phyloP scores from a whole-genome alignment of 192 early-diverging fungal genomes.

The Entrophospora sp. region DNA sequence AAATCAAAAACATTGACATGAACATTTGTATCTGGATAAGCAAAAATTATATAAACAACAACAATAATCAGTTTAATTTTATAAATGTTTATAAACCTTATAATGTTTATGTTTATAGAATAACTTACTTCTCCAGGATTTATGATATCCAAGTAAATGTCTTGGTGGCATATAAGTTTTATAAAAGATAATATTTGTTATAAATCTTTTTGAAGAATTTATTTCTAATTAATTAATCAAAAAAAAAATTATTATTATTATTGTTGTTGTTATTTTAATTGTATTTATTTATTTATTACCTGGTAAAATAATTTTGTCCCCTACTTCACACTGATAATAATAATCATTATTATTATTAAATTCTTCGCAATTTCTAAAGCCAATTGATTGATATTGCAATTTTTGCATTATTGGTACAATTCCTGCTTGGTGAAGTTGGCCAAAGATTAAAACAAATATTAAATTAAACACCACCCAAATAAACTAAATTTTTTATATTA shows the following conservation, averaged over 20 bases:
- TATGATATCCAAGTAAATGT: slow-evolving; percentile 41
- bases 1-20: slow-evolving; percentile 24
- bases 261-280: neutral
- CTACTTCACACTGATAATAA: neutral
- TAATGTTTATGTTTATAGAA: too few relatives aligned
- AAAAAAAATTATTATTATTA: slow-evolving; percentile 17
- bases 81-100: slow-evolving; percentile 8
- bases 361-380: slow-evolving; percentile 30
- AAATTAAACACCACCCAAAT: slow-evolving; percentile 59
- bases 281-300: neutral
- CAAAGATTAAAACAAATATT: slow-evolving; percentile 38
- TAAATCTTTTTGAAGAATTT: slow-evolving; percentile 16
- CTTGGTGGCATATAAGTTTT: slow-evolving; percentile 55
- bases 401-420: slow-evolving; percentile 44
- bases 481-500: slow-evolving; percentile 16
- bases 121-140: slow-evolving; percentile 9
- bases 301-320: neutral
- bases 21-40: neutral
- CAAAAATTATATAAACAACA: neutral
- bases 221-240: slow-evolving; percentile 20
- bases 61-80: neutral
- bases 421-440: slow-evolving; percentile 64
- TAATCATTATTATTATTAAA: too few relatives aligned
- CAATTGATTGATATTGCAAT: slow-evolving; percentile 33
- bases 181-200: slow-evolving; percentile 44